A percentile compares a stretch with the other conserved stretches of the same genome.
Evolutionary conservation across 139 green algal species (phyloP).

Genomic region (Yamagishiella unicocca): DNA sequence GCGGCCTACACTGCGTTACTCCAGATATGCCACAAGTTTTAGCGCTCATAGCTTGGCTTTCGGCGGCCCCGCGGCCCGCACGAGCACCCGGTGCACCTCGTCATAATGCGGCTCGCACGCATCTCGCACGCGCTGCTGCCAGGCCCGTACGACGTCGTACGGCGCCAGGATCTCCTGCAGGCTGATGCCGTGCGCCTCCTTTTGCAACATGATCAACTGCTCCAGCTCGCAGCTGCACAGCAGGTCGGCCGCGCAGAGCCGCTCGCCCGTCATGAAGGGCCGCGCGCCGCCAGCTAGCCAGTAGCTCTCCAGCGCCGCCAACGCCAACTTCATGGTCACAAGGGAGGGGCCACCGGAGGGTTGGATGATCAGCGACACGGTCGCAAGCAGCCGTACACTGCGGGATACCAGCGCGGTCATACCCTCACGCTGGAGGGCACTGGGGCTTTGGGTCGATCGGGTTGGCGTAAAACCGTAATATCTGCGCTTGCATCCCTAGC

Average conservation of each 20-base stretch:
- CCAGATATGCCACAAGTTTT: too few relatives aligned
- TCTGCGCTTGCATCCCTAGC: too few relatives aligned
- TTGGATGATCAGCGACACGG: too few relatives aligned
- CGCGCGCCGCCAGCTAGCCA: slow-evolving; percentile 25
- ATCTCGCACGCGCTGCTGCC: not conserved
- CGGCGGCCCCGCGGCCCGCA: not conserved
- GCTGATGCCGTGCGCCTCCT: not conserved
- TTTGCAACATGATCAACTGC: slow-evolving; percentile 30
- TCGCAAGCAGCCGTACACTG: too few relatives aligned
- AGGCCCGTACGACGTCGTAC: not conserved
- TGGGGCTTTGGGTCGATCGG: too few relatives aligned
- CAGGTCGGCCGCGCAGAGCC: slow-evolving; percentile 29
- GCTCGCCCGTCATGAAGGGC: not conserved
- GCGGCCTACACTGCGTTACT: too few relatives aligned
- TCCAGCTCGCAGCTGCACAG: slow-evolving; percentile 36
- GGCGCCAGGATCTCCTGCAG: slow-evolving; percentile 26
- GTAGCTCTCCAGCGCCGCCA: not conserved
- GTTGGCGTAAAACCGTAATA: too few relatives aligned
- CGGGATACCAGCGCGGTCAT: too few relatives aligned
- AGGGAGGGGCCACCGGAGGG: too few relatives aligned
- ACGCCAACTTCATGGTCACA: slow-evolving; percentile 18
- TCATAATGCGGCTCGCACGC: slow-evolving; percentile 24
- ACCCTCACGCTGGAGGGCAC: too few relatives aligned
- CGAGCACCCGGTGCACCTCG: not conserved
- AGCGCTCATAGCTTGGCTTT: not conserved